These are phyloP conservation scores for Xylaria sp. DNA, from an alignment of 2,329 filamentous ascomycete genomes.

Conservation along the genomic window DNA sequence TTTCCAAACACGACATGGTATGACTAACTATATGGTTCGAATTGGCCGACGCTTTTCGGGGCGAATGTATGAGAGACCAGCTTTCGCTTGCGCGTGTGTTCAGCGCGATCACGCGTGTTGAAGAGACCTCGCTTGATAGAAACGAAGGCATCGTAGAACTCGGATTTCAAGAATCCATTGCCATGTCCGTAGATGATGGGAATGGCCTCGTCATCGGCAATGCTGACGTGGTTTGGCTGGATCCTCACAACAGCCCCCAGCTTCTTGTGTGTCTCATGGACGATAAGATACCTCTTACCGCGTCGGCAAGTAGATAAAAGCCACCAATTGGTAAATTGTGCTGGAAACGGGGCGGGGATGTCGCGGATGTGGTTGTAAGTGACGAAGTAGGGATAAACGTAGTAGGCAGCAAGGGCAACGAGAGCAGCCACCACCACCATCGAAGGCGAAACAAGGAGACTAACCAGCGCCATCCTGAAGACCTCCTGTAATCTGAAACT, in stretches of 20 bases:
- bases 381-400: conserved; percentile 64
- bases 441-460: conserved; percentile 53
- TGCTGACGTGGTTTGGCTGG: conserved; percentile 81
- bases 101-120: conserved; percentile 81
- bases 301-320: conserved; percentile 69
- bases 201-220: conserved; percentile 82
- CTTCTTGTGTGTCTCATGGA: conserved; percentile 77
- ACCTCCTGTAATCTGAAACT: background rate
- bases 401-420: conserved; percentile 59
- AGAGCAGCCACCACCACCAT: conserved; percentile 51
- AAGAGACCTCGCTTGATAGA: conserved; percentile 85
- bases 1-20: background rate
- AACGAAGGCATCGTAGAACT: conserved; percentile 92
- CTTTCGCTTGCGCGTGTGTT: conserved; percentile 90
- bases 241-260: conserved; percentile 82
- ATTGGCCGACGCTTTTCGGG: conserved; percentile 78
- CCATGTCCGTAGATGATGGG: conserved; percentile 78
- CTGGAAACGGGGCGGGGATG: conserved; percentile 68
- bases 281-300: conserved; percentile 66
- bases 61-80: conserved; percentile 87
- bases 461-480: conserved; percentile 42
- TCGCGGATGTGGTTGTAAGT: conserved; percentile 56
- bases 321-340: conserved; percentile 79
- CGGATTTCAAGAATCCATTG: conserved; percentile 76
- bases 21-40: conserved; percentile 76